phyloP scores from a whole-genome alignment of 2,329 filamentous ascomycete species.

The Aspergillus spinulosporus region DNA sequence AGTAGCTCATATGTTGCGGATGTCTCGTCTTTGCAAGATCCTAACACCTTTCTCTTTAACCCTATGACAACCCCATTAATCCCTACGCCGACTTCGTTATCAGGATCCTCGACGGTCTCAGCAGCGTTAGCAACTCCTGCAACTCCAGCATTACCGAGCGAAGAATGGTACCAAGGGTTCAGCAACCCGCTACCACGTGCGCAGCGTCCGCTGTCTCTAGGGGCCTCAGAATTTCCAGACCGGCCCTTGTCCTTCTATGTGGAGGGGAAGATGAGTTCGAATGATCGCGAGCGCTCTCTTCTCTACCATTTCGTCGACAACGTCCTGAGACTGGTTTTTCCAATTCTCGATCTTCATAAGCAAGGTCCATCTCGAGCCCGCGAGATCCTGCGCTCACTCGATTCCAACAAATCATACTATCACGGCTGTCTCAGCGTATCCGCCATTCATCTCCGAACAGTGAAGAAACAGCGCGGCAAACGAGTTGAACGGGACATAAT shows the following conservation, averaged over 20 bases:
- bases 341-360: slow-evolving; percentile 84
- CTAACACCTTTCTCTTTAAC: not conserved
- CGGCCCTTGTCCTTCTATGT: slow-evolving; percentile 46
- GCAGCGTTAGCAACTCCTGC: not conserved
- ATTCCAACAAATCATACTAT: slow-evolving; percentile 77
- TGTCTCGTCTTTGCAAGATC: not conserved
- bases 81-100: not conserved
- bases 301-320: slow-evolving; percentile 87
- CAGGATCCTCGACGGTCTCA: not conserved
- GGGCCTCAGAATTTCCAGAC: not conserved
- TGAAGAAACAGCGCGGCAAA: not conserved
- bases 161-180: slow-evolving; percentile 13
- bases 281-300: slow-evolving; percentile 64
- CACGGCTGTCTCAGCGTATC: slow-evolving; percentile 93
- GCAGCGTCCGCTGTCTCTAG: not conserved
- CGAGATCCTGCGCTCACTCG: slow-evolving; percentile 76
- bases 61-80: slow-evolving; percentile 42
- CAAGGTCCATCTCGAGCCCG: slow-evolving; percentile 76
- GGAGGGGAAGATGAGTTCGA: slow-evolving; percentile 73
- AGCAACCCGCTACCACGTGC: not conserved
- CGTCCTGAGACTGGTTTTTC: slow-evolving; percentile 66
- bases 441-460: slow-evolving; percentile 85
- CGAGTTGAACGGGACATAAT: slow-evolving; percentile 39
- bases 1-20: not conserved
- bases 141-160: not conserved